Conservation (phyloP, 2,329 filamentous ascomycete genomes). For the Botrytis sinoallii region DNA sequence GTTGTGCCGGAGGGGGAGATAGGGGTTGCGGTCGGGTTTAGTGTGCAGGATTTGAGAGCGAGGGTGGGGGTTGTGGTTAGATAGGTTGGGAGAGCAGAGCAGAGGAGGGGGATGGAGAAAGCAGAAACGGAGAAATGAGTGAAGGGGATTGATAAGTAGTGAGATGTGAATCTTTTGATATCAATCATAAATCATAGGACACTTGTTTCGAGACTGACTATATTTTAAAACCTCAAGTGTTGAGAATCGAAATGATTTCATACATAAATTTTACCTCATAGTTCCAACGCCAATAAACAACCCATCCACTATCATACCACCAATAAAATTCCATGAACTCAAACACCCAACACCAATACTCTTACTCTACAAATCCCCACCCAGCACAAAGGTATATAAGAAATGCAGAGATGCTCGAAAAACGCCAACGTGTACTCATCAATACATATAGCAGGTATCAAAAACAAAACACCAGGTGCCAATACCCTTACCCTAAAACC, state of each 20-base stretch:
- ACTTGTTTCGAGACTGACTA: not conserved
- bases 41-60: conserved; percentile 25
- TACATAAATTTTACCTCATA: not conserved
- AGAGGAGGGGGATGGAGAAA: not conserved
- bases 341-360: not conserved
- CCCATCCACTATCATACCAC: too few relatives aligned
- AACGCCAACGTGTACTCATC: too few relatives aligned
- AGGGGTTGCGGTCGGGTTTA: conserved; percentile 25
- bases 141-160: not conserved
- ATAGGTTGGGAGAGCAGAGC: not conserved
- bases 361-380: too few relatives aligned
- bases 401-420: too few relatives aligned
- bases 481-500: not conserved
- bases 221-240: not conserved
- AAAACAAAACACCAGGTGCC: not conserved
- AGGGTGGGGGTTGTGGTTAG: not conserved
- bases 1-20: conserved; percentile 40
- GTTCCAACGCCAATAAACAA: not conserved
- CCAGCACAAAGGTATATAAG: too few relatives aligned
- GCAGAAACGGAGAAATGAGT: not conserved
- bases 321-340: not conserved
- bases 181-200: not conserved
- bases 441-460: too few relatives aligned
- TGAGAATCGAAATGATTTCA: not conserved
- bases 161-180: not conserved